Conservation (phyloP, 148 eudicot species). For the Vaccinium myrtillus region DNA sequence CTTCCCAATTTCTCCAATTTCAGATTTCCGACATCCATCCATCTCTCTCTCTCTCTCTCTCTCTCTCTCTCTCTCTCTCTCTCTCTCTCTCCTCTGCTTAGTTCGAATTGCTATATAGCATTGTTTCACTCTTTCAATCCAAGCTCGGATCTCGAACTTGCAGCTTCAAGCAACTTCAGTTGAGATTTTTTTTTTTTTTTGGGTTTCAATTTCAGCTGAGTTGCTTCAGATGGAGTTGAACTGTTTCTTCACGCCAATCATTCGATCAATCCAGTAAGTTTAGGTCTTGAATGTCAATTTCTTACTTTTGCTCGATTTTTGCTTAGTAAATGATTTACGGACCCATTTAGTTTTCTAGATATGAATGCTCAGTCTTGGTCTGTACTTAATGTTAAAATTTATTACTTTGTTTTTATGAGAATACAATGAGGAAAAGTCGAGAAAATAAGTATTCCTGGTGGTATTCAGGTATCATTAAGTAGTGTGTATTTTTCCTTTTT, state of each 20-base stretch:
- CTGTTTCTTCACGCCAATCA: not conserved
- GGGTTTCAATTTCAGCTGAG: not conserved
- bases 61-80: not conserved
- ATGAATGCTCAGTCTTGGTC: not conserved
- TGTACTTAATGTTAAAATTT: not conserved
- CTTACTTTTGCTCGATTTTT: not conserved
- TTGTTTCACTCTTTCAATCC: not conserved
- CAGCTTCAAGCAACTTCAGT: not conserved
- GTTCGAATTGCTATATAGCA: not conserved
- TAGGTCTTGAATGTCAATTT: not conserved
- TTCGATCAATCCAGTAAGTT: constrained; percentile 12
- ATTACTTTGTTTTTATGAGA: not conserved
- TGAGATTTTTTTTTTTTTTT: not conserved
- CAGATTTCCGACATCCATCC: not conserved
- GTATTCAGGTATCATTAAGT: not conserved
- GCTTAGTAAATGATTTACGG: not conserved
- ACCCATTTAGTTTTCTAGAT: not conserved
- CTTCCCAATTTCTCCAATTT: not conserved
- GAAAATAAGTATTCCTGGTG: not conserved
- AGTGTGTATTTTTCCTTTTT: not conserved
- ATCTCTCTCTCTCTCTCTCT: not conserved
- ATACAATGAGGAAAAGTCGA: not conserved
- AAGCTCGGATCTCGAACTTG: constrained; percentile 6
- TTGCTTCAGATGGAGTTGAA: constrained; percentile 6
- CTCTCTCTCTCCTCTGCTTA: not conserved